Conservation (phyloP, 495 filamentous ascomycete species). For the Trypethelium eluteriae region DNA sequence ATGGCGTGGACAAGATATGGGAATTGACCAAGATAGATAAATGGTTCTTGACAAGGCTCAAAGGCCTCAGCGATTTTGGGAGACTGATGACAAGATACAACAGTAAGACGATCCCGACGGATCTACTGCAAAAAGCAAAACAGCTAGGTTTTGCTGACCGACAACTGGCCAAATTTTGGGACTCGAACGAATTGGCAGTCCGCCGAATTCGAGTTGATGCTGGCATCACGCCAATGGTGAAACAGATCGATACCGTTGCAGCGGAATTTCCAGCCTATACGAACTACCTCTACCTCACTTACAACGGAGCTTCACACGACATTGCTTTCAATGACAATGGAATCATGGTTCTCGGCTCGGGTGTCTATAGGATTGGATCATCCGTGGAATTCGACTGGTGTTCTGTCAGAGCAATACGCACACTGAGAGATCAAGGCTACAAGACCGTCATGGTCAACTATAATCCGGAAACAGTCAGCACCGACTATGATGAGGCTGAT, state of each 20-base stretch:
- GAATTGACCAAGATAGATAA: constrained; percentile 96
- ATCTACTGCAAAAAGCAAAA: constrained; percentile 73
- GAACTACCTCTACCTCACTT: constrained; percentile 95
- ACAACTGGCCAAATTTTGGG: constrained; percentile 89
- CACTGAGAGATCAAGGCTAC: constrained; percentile 74
- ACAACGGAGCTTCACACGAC: constrained; percentile 85
- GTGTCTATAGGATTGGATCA: constrained; percentile 95
- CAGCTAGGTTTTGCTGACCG: constrained; percentile 88
- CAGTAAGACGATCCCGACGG: constrained; percentile 55
- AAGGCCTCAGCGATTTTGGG: constrained; percentile 81
- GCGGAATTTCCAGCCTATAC: constrained; percentile 93
- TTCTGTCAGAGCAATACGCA: constrained; percentile 91
- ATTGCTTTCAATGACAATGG: constrained; percentile 78
- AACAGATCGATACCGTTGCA: constrained; percentile 97
- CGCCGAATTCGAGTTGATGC: constrained; percentile 72
- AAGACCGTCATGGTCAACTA: constrained; percentile 99
- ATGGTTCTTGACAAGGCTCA: constrained; percentile 89
- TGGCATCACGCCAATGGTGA: constrained; percentile 80
- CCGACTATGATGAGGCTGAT: constrained; percentile 96
- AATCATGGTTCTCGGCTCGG: constrained; percentile 92
- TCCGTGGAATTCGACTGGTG: constrained; percentile 99
- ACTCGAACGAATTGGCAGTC: constrained; percentile 84
- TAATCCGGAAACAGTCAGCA: constrained; percentile 78
- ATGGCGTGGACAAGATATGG: constrained; percentile 93
- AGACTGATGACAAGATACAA: constrained; percentile 52